Percentiles rank a stretch among this genome's conserved stretches.
Conservation (phyloP, 805 yeast species). For the Pichia ethanolica region DNA sequence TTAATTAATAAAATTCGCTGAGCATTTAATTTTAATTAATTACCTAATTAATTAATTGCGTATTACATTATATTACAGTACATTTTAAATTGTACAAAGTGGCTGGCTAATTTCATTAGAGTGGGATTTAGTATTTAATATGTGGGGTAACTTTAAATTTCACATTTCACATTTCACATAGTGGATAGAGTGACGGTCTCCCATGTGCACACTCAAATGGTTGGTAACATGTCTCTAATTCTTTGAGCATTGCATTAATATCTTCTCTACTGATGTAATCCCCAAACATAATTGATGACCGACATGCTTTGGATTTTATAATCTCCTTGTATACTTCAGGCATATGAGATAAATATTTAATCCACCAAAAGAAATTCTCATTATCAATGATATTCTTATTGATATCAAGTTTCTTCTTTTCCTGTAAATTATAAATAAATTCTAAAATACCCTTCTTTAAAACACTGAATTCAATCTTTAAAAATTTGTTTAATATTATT, state of each 20-base stretch:
- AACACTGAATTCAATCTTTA: slow-evolving; percentile 24
- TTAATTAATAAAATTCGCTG: neutral
- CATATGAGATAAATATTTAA: slow-evolving; percentile 26
- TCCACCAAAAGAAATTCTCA: slow-evolving; percentile 4
- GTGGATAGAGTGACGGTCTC: slow-evolving; percentile 52
- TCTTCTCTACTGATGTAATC: slow-evolving; percentile 35
- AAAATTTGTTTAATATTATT: slow-evolving; percentile 25
- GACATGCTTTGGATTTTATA: slow-evolving; percentile 57
- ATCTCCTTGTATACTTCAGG: slow-evolving; percentile 46
- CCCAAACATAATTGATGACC: slow-evolving; percentile 69
- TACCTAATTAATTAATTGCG: too few species aligned
- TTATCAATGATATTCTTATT: neutral
- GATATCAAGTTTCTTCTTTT: neutral
- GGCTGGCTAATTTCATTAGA: neutral
- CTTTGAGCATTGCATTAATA: slow-evolving; percentile 37
- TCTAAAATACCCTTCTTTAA: slow-evolving; percentile 33
- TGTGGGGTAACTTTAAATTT: too few species aligned
- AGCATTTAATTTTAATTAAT: neutral
- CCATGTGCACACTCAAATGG: slow-evolving; percentile 89
- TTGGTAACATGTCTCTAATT: slow-evolving; percentile 39
- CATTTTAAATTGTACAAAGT: neutral
- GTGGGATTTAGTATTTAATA: too few species aligned
- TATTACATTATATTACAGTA: too few species aligned
- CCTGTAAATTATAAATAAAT: slow-evolving; percentile 23
- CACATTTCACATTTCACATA: neutral